Percentiles rank a stretch among this genome's conserved stretches.
These are phyloP conservation scores for Aspergillus incahuasiensis DNA, from an alignment of 495 filamentous ascomycete genomes.

Conservation along the genomic window DNA sequence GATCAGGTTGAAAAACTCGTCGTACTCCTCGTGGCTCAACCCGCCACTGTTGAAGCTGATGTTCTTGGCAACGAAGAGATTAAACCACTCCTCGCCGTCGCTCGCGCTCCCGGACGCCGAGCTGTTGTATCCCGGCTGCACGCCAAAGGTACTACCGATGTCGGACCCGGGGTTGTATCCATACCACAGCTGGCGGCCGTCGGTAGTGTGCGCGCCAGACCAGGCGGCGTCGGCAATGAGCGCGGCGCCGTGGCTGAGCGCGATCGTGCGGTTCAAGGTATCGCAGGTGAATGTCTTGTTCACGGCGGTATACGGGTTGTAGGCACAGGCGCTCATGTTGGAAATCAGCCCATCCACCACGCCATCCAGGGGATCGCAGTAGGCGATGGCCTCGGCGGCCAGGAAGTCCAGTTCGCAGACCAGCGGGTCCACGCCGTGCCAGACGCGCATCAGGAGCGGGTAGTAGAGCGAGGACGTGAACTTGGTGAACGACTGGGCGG, in stretches of 20 bases:
- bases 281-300: constrained; percentile 29
- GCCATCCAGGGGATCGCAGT: constrained; percentile 52
- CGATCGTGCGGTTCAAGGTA: constrained; percentile 19
- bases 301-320: constrained; percentile 43
- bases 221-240: constrained; percentile 16
- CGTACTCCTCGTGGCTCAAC: neutral
- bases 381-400: constrained; percentile 32
- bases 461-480: constrained; percentile 20
- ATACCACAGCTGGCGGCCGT: constrained; percentile 27
- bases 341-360: constrained; percentile 55
- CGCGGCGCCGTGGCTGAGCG: constrained; percentile 20
- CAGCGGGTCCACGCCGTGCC: constrained; percentile 13
- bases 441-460: constrained; percentile 1
- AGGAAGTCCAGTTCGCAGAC: constrained; percentile 43
- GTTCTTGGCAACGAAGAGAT: neutral
- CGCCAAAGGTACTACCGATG: neutral
- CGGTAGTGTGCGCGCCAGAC: constrained; percentile 20
- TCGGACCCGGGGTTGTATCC: constrained; percentile 17
- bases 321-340: constrained; percentile 46
- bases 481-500: constrained; percentile 36
- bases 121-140: neutral
- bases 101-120: constrained; percentile 9
- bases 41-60: neutral
- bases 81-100: constrained; percentile 27
- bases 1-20: constrained; percentile 11